phyloP scores from a whole-genome alignment of 2,329 filamentous ascomycete species.

The Emergomyces orientalis region DNA sequence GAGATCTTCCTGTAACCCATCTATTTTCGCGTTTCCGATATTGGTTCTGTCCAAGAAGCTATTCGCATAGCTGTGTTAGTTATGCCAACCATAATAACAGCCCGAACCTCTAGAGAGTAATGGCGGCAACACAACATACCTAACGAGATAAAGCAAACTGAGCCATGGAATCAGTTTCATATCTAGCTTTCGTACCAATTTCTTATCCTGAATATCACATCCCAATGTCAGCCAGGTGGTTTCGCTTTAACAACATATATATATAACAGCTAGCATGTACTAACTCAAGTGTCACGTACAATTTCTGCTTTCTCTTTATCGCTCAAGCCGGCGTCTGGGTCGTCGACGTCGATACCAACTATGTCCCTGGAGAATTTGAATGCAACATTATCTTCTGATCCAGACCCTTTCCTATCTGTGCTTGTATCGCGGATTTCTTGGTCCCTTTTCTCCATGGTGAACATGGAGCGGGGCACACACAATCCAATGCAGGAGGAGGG shows the following conservation, averaged over 20 bases:
- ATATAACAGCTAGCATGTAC: too few species aligned
- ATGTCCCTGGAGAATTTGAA: not conserved
- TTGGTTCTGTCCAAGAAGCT: constrained; percentile 25
- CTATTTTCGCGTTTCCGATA: constrained; percentile 33
- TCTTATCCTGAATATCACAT: constrained; percentile 30
- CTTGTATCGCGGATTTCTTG: not conserved
- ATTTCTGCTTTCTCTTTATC: constrained; percentile 53
- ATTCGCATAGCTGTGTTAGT: not conserved
- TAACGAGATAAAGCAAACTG: constrained; percentile 37
- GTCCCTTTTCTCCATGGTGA: not conserved
- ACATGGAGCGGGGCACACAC: not conserved
- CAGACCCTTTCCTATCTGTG: not conserved
- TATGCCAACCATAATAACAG: not conserved
- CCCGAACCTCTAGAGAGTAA: not conserved
- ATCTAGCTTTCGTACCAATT: constrained; percentile 38
- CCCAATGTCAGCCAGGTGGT: not conserved
- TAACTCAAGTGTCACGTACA: constrained; percentile 38
- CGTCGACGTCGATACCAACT: constrained; percentile 20
- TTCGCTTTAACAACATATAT: not conserved
- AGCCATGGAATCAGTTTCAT: constrained; percentile 40
- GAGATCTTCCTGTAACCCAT: constrained; percentile 21
- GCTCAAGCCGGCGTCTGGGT: constrained; percentile 57
- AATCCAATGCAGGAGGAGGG: not conserved
- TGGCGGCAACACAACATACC: constrained; percentile 5
- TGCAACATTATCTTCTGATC: not conserved